Evolutionary conservation across 2,329 filamentous ascomycete species (phyloP), one percentile per base, ranked within the genome.

Genomic region (Pseudodiploospora longispora): DNA sequence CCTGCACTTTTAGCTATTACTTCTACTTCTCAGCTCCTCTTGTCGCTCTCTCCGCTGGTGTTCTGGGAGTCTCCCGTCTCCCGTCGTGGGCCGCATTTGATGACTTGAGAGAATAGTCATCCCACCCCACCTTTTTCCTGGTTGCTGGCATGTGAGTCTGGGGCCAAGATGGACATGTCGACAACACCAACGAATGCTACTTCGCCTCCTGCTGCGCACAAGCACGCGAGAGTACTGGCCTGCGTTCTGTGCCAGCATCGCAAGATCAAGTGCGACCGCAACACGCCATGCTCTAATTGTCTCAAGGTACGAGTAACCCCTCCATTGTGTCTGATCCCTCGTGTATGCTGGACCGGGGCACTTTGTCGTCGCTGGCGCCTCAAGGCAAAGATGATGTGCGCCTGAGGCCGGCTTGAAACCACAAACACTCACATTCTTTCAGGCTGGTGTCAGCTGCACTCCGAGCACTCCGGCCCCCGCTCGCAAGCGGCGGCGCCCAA

Each of bases 241-340:
- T 78, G 76, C 52, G 72, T 76, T 19, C 64, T 79, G 33, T 80
- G 76, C 55, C 76, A 80, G 56, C 73, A 76, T 55, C 71, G 77
- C 54, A 80, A 81, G 62, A 80, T 80, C 61, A 79, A 78, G 58
- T 81, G 77, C 60, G 76, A 80, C 53, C 70, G 76, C 48, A 71
- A 70, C 36, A 76, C 72, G 35, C 77, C 76, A 4, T 80, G 76
- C 54, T 72, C 75, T 46, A 80, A 80, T 52, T 80, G 76, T 52
- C 61, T 74, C 56, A 80, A 80, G 70, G 76, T 80, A 52, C 49
- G 62, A 57, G 41, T 29, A 40, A 54, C 59, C 38, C 27, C 38
- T 30, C 36, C 34, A 19, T 19, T 19, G 19, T 19, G 19, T 19
- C 2, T 19, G 19, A 19, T 19, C 19, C 19, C 19, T 19, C 19